Percentiles rank a stretch among this genome's conserved stretches.
These are phyloP conservation scores for Phylloporus sp. DNA, from an alignment of 768 basidiomycete genomes.

Conservation along the genomic window DNA sequence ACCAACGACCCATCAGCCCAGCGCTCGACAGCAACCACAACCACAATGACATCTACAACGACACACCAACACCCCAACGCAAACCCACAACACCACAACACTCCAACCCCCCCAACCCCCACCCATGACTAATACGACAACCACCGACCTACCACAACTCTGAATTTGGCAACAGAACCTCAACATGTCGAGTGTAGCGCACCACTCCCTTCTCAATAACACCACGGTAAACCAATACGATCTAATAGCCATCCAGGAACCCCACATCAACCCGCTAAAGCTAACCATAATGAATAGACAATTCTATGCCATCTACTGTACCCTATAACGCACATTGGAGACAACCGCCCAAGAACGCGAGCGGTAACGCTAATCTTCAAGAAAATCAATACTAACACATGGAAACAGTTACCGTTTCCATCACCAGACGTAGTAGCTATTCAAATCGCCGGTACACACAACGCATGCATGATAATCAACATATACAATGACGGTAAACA, in stretches of 20 bases:
- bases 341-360: too few species aligned
- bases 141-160: neutral
- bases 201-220: neutral
- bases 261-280: neutral
- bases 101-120: too few species aligned
- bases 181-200: neutral
- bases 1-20: too few species aligned
- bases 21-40: too few species aligned
- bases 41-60: too few species aligned
- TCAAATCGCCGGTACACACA: neutral
- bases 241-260: neutral
- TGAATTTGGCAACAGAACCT: neutral
- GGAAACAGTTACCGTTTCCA: slow-evolving; percentile 3
- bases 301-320: too few species aligned
- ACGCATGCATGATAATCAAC: neutral
- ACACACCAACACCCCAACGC: too few species aligned
- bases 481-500: slow-evolving; percentile 7
- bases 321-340: too few species aligned
- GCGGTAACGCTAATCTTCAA: slow-evolving; percentile 6
- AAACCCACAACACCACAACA: too few species aligned
- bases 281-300: too few species aligned
- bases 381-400: slow-evolving; percentile 3
- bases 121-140: too few species aligned
- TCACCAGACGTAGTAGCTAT: neutral
- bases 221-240: neutral